Percentiles rank a stretch among this genome's conserved stretches.
Evolutionary conservation across 257 asterid genomes (phyloP).

Genomic region (Fraxinus cuspidata): DNA sequence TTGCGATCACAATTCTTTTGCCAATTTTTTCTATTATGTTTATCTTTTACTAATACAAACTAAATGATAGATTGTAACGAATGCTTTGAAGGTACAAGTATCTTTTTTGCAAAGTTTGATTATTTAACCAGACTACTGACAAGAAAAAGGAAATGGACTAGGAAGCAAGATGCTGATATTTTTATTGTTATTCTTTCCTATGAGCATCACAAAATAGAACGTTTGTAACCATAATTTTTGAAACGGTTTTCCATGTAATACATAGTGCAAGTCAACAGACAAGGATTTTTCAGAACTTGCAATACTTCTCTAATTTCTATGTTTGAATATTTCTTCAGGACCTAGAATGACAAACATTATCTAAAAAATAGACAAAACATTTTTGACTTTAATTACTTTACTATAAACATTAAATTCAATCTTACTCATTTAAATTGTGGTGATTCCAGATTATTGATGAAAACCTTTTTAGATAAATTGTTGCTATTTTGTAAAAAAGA

Average conservation of each 20-base stretch:
- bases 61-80: not conserved
- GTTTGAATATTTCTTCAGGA: not conserved
- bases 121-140: slow-evolving; percentile 6
- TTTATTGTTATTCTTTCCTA: not conserved
- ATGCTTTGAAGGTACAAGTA: too few species aligned
- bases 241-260: not conserved
- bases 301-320: too few species aligned
- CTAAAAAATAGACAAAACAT: not conserved
- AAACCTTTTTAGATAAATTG: too few species aligned
- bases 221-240: not conserved
- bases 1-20: not conserved
- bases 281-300: not conserved
- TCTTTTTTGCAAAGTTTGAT: slow-evolving; percentile 5
- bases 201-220: not conserved
- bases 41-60: slow-evolving; percentile 1
- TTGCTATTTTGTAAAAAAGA: not conserved
- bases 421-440: not conserved
- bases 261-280: not conserved
- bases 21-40: not conserved
- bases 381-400: not conserved
- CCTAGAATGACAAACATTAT: not conserved
- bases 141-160: not conserved
- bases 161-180: too few species aligned
- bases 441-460: not conserved
- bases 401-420: not conserved